These are phyloP conservation scores for Dactylis glomerata DNA, from an alignment of 176 grass and related monocot genomes.

Conservation along the genomic window DNA sequence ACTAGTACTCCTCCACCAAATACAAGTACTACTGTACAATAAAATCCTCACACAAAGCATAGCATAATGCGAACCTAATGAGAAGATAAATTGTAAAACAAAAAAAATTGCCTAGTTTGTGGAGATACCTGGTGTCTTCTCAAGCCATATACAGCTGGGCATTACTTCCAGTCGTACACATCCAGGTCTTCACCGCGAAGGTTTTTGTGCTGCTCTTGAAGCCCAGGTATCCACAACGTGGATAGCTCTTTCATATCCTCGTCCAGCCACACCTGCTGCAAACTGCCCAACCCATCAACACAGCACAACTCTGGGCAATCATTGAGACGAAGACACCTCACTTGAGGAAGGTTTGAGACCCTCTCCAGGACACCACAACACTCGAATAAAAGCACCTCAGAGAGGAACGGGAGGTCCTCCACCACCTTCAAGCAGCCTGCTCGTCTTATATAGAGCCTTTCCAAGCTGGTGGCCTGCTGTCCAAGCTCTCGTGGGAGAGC, in stretches of 20 bases:
- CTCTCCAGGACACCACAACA: not conserved
- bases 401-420: not conserved
- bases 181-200: not conserved
- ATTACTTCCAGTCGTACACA: not conserved
- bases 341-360: not conserved
- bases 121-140: no score
- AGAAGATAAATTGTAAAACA: no score
- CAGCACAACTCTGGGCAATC: not conserved
- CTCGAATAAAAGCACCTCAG: rapidly evolving
- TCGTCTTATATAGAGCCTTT: rapidly evolving
- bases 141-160: no score
- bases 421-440: not conserved
- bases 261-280: not conserved
- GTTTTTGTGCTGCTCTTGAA: not conserved
- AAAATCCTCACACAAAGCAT: no score
- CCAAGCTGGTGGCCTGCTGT: not conserved
- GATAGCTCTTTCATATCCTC: not conserved
- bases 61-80: no score
- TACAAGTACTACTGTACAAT: no score
- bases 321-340: rapidly evolving
- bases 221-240: not conserved
- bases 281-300: not conserved
- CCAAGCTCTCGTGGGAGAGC: not conserved
- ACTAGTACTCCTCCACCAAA: no score
- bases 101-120: no score